phyloP scores from a whole-genome alignment of 1,139 yeast species.

The Zygosaccharomyces pseudobailii region DNA sequence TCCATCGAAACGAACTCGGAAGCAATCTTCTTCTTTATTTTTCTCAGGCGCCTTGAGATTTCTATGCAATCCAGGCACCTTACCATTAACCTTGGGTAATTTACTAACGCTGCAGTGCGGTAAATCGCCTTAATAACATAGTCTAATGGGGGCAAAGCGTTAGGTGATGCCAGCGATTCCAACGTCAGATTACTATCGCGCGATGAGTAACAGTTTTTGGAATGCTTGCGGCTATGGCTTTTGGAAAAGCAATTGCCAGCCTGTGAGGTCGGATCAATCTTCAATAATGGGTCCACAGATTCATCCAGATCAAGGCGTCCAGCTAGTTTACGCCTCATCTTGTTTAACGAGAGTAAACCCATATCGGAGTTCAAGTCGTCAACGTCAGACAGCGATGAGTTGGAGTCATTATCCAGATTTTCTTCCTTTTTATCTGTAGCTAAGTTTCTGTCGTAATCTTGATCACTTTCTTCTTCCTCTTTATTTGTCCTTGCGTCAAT shows the following conservation, averaged over 20 bases:
- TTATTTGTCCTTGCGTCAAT: conserved; percentile 13
- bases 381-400: conserved; percentile 14
- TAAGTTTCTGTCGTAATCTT: conserved; percentile 6
- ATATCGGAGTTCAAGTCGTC: conserved; percentile 26
- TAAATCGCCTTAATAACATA: conserved; percentile 52
- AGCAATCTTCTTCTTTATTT: conserved; percentile 32
- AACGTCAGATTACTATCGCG: conserved; percentile 36
- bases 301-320: conserved; percentile 26
- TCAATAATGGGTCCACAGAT: conserved; percentile 29
- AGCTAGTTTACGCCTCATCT: conserved; percentile 23
- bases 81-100: conserved; percentile 60
- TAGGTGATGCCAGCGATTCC: conserved; percentile 51
- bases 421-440: conserved; percentile 1
- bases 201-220: conserved; percentile 14
- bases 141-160: conserved; percentile 50
- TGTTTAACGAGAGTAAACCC: conserved; percentile 27
- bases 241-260: conserved; percentile 9
- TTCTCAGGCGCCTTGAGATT: conserved; percentile 44
- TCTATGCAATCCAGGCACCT: conserved; percentile 59
- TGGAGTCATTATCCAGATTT: conserved; percentile 7
- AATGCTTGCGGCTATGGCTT: conserved; percentile 5
- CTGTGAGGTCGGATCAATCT: conserved; percentile 12
- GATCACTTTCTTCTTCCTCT: conserved; percentile 9
- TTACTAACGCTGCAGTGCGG: conserved; percentile 55
- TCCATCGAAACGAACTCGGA: conserved; percentile 21